Evolutionary conservation across 2,329 filamentous ascomycete species (phyloP), one percentile per base, ranked within the genome.

Genomic region (Hypoxylon sp.): DNA sequence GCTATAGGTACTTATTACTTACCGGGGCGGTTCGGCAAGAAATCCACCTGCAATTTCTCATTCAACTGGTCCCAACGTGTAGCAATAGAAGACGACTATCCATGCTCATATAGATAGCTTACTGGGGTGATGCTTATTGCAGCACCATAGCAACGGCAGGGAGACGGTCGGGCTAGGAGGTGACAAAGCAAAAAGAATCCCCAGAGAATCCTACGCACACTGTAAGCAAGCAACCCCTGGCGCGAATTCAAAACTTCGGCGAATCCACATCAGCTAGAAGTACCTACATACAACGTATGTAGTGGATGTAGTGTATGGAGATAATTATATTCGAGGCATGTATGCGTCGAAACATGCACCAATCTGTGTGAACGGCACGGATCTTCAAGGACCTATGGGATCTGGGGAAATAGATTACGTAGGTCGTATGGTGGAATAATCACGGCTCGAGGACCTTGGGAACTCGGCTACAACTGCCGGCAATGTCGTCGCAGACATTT

Each of bases 101-200:
- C 67, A 69, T 67, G 67, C 42, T 33, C 4, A 12, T 33, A 33
- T 9, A 9, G 11, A 62, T 63, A 65, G 44, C 49, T 50, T 62
- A 38, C 64, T 57, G 46, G 67, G 67, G 64, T 62, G n/a, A 38
- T 65, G 64, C 67, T 69, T 62, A 67, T 64, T 48, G 53, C 48
- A 40, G 52, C 57, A 67, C 61, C 61, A 53, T 40, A 53, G 66
- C 66, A 69, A 69, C 66, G 36, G 14, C 33, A 61, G 44, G n/a
- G n/a, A n/a, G n/a, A n/a, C n/a, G n/a, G n/a, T n/a, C n/a, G n/a
- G n/a, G 55, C 55, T 45, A 36, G 20, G 11, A 54, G 60, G 46
- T 32, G 50, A 45, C 49, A 57, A 61, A 66, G 40, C 26, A 64
- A 55, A 57, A 44, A 64, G 55, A 57, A 44, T 30, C 32, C 50